Evolutionary conservation across 441 rosid genomes (phyloP).

Genomic region (Brassica hybrid): DNA sequence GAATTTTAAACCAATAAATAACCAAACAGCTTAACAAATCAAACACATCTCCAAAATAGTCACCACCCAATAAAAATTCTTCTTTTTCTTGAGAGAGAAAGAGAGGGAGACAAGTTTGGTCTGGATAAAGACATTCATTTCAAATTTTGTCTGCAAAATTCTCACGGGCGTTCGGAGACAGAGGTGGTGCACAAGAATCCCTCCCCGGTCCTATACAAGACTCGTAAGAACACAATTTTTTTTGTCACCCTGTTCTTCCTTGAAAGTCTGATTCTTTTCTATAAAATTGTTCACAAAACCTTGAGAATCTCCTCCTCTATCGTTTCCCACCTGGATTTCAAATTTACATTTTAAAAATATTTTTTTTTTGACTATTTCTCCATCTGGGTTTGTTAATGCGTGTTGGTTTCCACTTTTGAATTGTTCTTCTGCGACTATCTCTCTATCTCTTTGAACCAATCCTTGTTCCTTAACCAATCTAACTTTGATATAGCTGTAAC

Average conservation of each 20-base stretch:
- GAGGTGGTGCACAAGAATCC: conserved; percentile 51
- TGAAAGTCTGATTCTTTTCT: background rate
- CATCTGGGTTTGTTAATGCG: conserved; percentile 32
- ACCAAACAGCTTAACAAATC: conserved; percentile 41
- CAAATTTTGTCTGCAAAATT: conserved; percentile 40
- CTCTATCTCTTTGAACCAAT: conserved; percentile 27
- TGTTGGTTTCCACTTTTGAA: conserved; percentile 40
- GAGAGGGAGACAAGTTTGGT: too few species aligned
- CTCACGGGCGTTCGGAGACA: conserved; percentile 37
- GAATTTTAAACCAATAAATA: conserved; percentile 40
- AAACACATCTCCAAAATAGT: conserved; percentile 43
- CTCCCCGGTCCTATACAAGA: conserved; percentile 50
- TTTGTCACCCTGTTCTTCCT: conserved; percentile 26
- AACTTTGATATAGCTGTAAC: conserved; percentile 3
- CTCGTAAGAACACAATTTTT: conserved; percentile 44
- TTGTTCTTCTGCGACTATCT: too few species aligned
- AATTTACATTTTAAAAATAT: background rate
- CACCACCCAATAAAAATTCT: conserved; percentile 41
- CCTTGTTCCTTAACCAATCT: conserved; percentile 2
- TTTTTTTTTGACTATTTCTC: conserved; percentile 28
- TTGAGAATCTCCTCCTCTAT: background rate
- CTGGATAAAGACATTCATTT: conserved; percentile 42
- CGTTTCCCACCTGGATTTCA: background rate
- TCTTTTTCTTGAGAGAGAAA: background rate
- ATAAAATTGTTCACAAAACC: background rate